A percentile compares a stretch with the other conserved stretches of the same genome.
These are phyloP conservation scores for Nannochloropsis salina DNA, from an alignment of 108 stramenopile species.

Conservation along the genomic window DNA sequence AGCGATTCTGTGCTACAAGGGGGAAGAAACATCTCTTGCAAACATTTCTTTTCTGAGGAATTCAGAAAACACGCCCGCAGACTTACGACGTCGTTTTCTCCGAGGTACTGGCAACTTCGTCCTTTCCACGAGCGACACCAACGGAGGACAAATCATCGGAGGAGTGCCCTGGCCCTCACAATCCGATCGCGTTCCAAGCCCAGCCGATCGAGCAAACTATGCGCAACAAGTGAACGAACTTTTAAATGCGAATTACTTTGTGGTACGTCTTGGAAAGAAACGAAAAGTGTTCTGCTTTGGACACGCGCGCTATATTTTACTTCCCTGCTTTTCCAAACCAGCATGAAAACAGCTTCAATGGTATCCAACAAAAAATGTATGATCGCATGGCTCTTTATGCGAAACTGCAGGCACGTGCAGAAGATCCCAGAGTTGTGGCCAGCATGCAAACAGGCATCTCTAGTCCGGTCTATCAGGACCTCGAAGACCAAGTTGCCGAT, in stretches of 20 bases:
- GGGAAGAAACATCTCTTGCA: too few species aligned
- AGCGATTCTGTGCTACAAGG: too few species aligned
- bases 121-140: not conserved
- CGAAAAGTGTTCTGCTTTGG: too few species aligned
- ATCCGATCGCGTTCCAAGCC: not conserved
- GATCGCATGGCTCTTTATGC: not conserved
- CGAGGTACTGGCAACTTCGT: not conserved
- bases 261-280: not conserved
- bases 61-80: not conserved
- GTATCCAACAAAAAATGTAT: not conserved
- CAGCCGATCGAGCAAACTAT: not conserved
- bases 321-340: not conserved
- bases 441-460: not conserved
- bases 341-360: not conserved
- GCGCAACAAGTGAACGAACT: not conserved
- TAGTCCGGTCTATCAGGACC: not conserved
- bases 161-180: not conserved
- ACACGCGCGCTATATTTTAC: too few species aligned
- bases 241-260: not conserved
- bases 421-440: not conserved
- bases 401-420: not conserved
- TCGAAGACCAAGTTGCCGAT: not conserved
- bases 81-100: not conserved
- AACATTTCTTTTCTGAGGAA: not conserved
- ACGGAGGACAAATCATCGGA: slow-evolving; percentile 4